These are phyloP conservation scores for Aspergillus sclerotioniger DNA, from an alignment of 495 filamentous ascomycete species.

Conservation along the genomic window DNA sequence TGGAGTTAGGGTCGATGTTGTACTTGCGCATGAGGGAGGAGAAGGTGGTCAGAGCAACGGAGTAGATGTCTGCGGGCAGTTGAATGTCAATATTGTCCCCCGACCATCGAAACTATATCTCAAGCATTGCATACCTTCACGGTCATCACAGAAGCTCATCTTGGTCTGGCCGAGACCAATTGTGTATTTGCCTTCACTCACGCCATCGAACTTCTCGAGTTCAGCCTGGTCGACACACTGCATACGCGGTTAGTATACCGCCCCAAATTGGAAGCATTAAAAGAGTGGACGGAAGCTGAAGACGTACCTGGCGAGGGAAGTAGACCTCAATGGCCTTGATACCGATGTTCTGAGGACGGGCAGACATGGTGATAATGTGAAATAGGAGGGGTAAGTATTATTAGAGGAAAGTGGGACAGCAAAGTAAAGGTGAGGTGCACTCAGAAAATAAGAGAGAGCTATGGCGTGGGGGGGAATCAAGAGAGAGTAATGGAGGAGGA, in stretches of 20 bases:
- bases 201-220: conserved; percentile 98
- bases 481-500: conserved; percentile 10
- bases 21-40: conserved; percentile 91
- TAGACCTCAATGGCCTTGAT: conserved; percentile 99
- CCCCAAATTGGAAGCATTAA: background rate
- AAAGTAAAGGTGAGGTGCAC: conserved; percentile 6
- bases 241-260: conserved; percentile 24
- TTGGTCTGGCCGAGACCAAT: conserved; percentile 99
- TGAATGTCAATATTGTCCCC: conserved; percentile 5
- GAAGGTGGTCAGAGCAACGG: conserved; percentile 82
- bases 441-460: background rate
- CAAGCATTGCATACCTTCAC: conserved; percentile 69
- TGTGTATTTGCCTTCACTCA: conserved; percentile 92
- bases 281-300: background rate
- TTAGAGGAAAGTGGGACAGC: conserved; percentile 5
- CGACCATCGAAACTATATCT: background rate
- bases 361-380: conserved; percentile 63
- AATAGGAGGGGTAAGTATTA: background rate
- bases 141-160: conserved; percentile 99
- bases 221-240: conserved; percentile 97
- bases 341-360: conserved; percentile 93
- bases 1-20: conserved; percentile 82
- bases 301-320: conserved; percentile 87
- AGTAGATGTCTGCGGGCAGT: conserved; percentile 83
- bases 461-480: background rate